A percentile compares a stretch with the other conserved stretches of the same genome.
Evolutionary conservation across 306 rosid species (phyloP).

Genomic region (Alnus glutinosa): DNA sequence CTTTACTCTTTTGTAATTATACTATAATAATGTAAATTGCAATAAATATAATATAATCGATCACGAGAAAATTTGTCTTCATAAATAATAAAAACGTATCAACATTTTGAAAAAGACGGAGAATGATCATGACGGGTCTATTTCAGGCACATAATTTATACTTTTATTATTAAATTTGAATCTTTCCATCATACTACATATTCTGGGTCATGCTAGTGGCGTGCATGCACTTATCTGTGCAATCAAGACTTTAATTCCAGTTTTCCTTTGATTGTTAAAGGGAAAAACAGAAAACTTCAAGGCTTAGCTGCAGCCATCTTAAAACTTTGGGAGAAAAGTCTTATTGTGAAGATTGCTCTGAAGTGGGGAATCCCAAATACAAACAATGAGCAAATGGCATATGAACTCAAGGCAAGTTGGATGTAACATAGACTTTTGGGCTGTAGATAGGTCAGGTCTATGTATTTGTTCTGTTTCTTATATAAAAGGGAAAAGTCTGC

Average conservation of each 20-base stretch:
- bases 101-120: background rate
- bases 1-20: background rate
- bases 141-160: background rate
- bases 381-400: conserved; percentile 69
- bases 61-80: background rate
- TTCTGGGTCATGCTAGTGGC: background rate
- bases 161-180: background rate
- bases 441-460: conserved; percentile 7
- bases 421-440: conserved; percentile 16
- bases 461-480: background rate
- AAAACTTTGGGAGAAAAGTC: conserved; percentile 87
- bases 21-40: background rate
- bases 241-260: conserved; percentile 18
- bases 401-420: conserved; percentile 77
- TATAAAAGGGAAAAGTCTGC: background rate
- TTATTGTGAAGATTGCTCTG: conserved; percentile 70
- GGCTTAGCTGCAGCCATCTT: conserved; percentile 82
- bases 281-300: conserved; percentile 80
- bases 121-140: background rate
- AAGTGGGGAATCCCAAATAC: conserved; percentile 76
- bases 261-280: conserved; percentile 41
- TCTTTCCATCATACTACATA: background rate
- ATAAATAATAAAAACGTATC: background rate
- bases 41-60: background rate
- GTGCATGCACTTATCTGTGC: conserved; percentile 19